Base-by-base conservation (phyloP, 1,284 basidiomycete species). In the Trametes sp. region DNA sequence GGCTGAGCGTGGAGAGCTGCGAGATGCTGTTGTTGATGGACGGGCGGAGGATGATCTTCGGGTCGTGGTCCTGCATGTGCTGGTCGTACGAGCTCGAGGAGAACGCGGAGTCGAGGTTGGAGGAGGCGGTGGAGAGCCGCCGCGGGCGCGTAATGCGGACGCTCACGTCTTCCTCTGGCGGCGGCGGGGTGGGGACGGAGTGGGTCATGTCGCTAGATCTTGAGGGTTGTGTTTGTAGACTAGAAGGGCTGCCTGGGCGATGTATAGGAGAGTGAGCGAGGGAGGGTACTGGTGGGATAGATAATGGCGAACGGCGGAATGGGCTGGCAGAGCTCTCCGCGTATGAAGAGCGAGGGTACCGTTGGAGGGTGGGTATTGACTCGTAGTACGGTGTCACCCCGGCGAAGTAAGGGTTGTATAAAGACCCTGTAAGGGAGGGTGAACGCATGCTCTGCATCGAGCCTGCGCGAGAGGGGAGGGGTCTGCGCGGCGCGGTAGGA, bases 1-100 rank as follows among this genome's bases (percentile, higher is more conserved):
- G 85, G 24, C 87, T 90, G 58, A 98, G 85, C 2, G 92, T 93
- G 21, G 92, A 90, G 21, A 98, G 81, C 65, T 96, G 92, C 53
- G 90, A 91, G 24, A 96, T 83, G 9, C 88, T 87, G 70, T 88
- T 88, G 78, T 92, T 94, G 57, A 87, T 70, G 2, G 81, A 79
- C 0, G 89, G 87, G 26, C 88, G 88, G 57, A 94, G 83, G 21
- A 91, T 82, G 70, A 94, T 93, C 67, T 85, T 84, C 29, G 85
- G 82, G 54, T 84, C 80, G 55, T 73, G 73, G 62, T 75, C 76
- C 29, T 69, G 70, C 14, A 74, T 66, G 69, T 77, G 69, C 60
- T 73, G 69, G 46, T 80, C 78, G 14, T 81, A 77, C n/a, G 82
- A 81, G 52, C 75, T 76, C 3, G 77, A 73, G 54, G 73, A 70